These are phyloP conservation scores for Ormosia emarginata DNA, from an alignment of 306 rosid genomes.

Conservation along the genomic window DNA sequence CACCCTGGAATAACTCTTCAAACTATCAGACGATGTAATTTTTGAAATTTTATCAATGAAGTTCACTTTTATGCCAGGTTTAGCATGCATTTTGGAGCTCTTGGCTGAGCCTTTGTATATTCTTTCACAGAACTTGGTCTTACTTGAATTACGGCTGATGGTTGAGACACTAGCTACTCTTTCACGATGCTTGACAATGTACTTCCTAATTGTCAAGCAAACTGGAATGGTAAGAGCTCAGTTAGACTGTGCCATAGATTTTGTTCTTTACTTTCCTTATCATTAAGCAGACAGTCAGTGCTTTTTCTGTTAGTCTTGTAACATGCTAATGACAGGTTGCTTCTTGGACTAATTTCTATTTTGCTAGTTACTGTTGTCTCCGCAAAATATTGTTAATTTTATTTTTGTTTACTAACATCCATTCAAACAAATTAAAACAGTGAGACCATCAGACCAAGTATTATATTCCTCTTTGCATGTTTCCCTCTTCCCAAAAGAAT, in stretches of 20 bases:
- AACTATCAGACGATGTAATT: background rate
- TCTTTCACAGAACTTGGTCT: conserved; percentile 85
- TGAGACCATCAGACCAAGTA: background rate
- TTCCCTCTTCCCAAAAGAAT: background rate
- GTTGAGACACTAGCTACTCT: conserved; percentile 88
- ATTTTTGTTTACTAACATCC: background rate
- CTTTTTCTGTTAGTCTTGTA: background rate
- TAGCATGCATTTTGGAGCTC: conserved; percentile 89
- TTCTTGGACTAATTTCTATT: conserved; percentile 7
- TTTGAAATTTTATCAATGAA: conserved; percentile 12
- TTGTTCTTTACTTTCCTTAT: conserved; percentile 10
- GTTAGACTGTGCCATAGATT: background rate
- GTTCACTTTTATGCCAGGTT: conserved; percentile 54
- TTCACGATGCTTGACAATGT: conserved; percentile 76
- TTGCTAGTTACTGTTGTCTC: background rate
- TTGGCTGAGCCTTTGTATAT: conserved; percentile 88
- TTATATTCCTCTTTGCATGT: conserved; percentile 2
- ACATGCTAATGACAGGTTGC: background rate
- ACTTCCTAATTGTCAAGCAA: conserved; percentile 58
- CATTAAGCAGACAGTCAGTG: background rate
- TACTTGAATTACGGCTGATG: conserved; percentile 68
- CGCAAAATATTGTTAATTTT: background rate
- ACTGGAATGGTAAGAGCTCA: conserved; percentile 58
- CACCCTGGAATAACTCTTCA: conserved; percentile 12
- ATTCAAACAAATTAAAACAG: background rate